Percentiles rank a stretch among this genome's conserved stretches.
Conservation (phyloP, 148 eudicot species). For the Rheum nobile region DNA sequence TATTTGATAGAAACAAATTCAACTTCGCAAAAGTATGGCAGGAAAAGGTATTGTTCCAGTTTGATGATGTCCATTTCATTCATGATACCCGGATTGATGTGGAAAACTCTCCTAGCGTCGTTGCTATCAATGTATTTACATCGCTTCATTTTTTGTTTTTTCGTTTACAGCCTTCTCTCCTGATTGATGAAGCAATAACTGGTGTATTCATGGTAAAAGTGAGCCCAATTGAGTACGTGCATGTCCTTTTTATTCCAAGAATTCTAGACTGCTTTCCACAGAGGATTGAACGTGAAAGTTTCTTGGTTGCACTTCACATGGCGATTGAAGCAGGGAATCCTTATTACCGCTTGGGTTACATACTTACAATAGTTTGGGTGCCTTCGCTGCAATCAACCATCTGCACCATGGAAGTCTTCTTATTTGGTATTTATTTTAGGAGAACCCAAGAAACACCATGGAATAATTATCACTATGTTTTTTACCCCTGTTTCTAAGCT, state of each 20-base stretch:
- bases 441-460: too few species aligned
- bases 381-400: conserved; percentile 91
- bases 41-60: conserved; percentile 71
- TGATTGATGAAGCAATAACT: background rate
- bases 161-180: background rate
- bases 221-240: conserved; percentile 93
- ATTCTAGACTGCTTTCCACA: conserved; percentile 79
- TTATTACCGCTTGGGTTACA: conserved; percentile 75
- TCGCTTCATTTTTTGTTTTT: background rate
- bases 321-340: conserved; percentile 72
- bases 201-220: conserved; percentile 33
- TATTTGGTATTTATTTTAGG: too few species aligned
- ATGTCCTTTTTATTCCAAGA: conserved; percentile 73
- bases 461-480: too few species aligned
- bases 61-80: conserved; percentile 38
- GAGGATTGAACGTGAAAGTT: conserved; percentile 57
- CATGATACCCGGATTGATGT: conserved; percentile 30
- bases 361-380: conserved; percentile 93
- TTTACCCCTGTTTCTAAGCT: too few species aligned
- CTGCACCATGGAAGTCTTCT: too few species aligned
- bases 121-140: conserved; percentile 65
- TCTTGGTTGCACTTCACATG: conserved; percentile 73
- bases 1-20: conserved; percentile 72
- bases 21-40: conserved; percentile 86
- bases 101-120: conserved; percentile 55